phyloP scores from a whole-genome alignment of 805 yeast genomes.

The Hanseniaspora vineae region DNA sequence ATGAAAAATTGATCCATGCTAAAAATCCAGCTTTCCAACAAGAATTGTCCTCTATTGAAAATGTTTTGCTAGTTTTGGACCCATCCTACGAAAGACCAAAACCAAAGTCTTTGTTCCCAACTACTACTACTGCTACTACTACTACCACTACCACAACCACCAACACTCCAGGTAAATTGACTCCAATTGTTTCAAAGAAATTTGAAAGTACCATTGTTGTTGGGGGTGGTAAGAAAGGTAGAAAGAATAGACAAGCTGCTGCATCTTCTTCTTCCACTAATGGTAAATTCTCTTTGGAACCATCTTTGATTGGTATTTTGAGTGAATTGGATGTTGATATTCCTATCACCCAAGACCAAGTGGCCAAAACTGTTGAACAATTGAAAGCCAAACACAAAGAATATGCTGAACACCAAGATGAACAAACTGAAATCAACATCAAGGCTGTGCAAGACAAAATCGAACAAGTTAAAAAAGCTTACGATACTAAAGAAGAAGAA shows the following conservation, averaged over 20 bases:
- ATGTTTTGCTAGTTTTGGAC: slow-evolving; percentile 61
- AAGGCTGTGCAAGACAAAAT: slow-evolving; percentile 68
- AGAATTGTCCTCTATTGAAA: slow-evolving; percentile 68
- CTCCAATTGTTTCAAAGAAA: slow-evolving; percentile 17
- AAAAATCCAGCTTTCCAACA: slow-evolving; percentile 70
- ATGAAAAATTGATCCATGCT: slow-evolving; percentile 59
- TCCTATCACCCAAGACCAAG: slow-evolving; percentile 51
- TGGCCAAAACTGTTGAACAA: slow-evolving; percentile 46
- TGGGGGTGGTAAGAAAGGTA: slow-evolving; percentile 38
- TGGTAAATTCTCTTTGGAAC: slow-evolving; percentile 58
- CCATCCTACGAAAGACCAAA: slow-evolving; percentile 58
- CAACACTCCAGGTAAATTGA: slow-evolving; percentile 36
- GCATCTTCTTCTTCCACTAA: slow-evolving; percentile 12
- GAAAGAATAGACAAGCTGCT: slow-evolving; percentile 31
- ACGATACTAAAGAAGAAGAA: slow-evolving; percentile 31
- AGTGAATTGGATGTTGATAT: slow-evolving; percentile 64
- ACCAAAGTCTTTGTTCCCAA: slow-evolving; percentile 10
- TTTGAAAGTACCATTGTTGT: slow-evolving; percentile 36
- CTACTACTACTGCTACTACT: slow-evolving; percentile 1
- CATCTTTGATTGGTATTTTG: slow-evolving; percentile 64
- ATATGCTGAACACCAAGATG: slow-evolving; percentile 62
- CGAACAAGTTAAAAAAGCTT: slow-evolving; percentile 48
- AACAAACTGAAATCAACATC: slow-evolving; percentile 63
- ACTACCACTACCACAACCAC: slow-evolving; percentile 19
- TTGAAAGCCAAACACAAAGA: slow-evolving; percentile 62